Conservation (phyloP, 2,329 filamentous ascomycete species). For the Aspergillus ochraceoroseus region DNA sequence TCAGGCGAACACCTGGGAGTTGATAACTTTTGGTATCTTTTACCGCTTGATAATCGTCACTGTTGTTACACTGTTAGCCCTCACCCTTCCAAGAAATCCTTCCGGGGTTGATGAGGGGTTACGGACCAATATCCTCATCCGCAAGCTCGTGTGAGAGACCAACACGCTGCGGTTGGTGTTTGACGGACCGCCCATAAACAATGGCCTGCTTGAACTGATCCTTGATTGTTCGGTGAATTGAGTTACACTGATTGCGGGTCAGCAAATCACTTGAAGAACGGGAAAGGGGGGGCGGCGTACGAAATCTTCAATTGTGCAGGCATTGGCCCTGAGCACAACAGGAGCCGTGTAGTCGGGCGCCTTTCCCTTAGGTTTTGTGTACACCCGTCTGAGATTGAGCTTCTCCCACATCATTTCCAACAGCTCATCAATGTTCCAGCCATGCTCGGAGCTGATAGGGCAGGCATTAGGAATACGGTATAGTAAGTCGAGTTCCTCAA, state of each 20-base stretch:
- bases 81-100: slow-evolving; percentile 8
- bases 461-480: slow-evolving; percentile 97
- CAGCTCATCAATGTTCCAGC: slow-evolving; percentile 96
- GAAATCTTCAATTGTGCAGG: slow-evolving; percentile 93
- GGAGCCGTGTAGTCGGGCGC: slow-evolving; percentile 87
- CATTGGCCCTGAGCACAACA: slow-evolving; percentile 76
- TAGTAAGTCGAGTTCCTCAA: slow-evolving; percentile 91
- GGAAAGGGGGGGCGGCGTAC: slow-evolving; percentile 54
- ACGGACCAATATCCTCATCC: slow-evolving; percentile 93
- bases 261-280: slow-evolving; percentile 22
- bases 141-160: slow-evolving; percentile 84
- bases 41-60: slow-evolving; percentile 67
- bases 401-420: slow-evolving; percentile 99
- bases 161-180: slow-evolving; percentile 96
- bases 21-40: slow-evolving; percentile 23
- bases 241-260: slow-evolving; percentile 67
- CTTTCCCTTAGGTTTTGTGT: slow-evolving; percentile 96
- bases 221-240: slow-evolving; percentile 91
- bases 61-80: slow-evolving; percentile 33
- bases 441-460: slow-evolving; percentile 93
- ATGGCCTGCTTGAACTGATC: slow-evolving; percentile 94
- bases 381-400: slow-evolving; percentile 82
- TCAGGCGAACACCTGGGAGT: slow-evolving; percentile 22
- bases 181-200: slow-evolving; percentile 95
- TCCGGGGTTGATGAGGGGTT: slow-evolving; percentile 1